Conservation (phyloP, 495 filamentous ascomycete genomes). For the Aspergillus egyptiacus region DNA sequence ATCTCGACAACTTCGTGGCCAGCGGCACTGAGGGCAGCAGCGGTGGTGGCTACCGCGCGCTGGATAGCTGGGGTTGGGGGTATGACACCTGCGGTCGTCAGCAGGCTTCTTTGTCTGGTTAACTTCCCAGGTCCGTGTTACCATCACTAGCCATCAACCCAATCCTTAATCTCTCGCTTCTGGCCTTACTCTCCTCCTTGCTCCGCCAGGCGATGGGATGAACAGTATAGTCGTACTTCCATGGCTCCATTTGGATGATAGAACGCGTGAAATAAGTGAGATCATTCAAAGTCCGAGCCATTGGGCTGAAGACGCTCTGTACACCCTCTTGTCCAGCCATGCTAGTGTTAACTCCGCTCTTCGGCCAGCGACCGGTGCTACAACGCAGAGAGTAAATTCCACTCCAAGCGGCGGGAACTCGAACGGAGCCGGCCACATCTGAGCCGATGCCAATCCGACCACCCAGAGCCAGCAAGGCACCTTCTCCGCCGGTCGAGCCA, state of each 20-base stretch:
- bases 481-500: conserved; percentile 86
- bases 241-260: conserved; percentile 78
- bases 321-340: conserved; percentile 96
- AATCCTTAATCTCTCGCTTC: conserved; percentile 58
- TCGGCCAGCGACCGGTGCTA: conserved; percentile 94
- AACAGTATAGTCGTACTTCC: conserved; percentile 83
- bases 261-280: conserved; percentile 78
- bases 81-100: conserved; percentile 54
- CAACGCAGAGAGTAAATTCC: conserved; percentile 89
- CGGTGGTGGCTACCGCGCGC: conserved; percentile 67
- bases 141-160: conserved; percentile 78
- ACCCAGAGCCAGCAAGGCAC: conserved; percentile 77
- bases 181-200: conserved; percentile 52
- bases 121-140: conserved; percentile 18
- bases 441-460: conserved; percentile 90
- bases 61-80: conserved; percentile 79
- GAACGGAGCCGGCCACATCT: conserved; percentile 89
- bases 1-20: conserved; percentile 78
- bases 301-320: conserved; percentile 83
- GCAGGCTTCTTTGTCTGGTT: background rate
- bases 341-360: conserved; percentile 74
- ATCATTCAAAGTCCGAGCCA: conserved; percentile 84
- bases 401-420: conserved; percentile 82
- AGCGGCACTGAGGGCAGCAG: conserved; percentile 56
- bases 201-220: conserved; percentile 79